A percentile compares a stretch with the other conserved stretches of the same genome.
These are phyloP conservation scores for Neurospora sublineolata DNA, from an alignment of 495 filamentous ascomycete genomes.

Conservation along the genomic window DNA sequence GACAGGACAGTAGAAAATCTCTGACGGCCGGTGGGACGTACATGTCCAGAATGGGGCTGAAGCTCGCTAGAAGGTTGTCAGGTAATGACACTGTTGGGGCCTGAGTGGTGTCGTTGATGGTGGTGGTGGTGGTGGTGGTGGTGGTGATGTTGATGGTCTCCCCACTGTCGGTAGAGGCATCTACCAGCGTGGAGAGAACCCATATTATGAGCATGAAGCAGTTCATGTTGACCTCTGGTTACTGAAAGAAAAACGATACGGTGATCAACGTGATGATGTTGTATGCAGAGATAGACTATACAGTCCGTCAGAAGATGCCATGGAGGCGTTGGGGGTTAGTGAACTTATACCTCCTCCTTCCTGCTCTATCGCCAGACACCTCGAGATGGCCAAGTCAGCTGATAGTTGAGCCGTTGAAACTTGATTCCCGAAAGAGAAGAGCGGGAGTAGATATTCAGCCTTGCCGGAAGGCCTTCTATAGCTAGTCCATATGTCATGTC, in stretches of 20 bases:
- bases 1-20: conserved; percentile 12
- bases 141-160: conserved; percentile 14
- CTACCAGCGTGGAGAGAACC: not conserved
- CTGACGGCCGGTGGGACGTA: conserved; percentile 7
- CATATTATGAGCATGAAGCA: not conserved
- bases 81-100: conserved; percentile 4
- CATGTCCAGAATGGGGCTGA: conserved; percentile 18
- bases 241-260: not conserved
- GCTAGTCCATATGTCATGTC: not conserved
- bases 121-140: conserved; percentile 13
- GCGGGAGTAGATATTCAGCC: not conserved
- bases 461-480: not conserved
- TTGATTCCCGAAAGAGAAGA: not conserved
- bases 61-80: conserved; percentile 14
- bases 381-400: not conserved
- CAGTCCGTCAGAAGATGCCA: not conserved
- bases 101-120: conserved; percentile 7
- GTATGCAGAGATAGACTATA: not conserved
- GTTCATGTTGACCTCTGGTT: not conserved
- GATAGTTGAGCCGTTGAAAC: not conserved
- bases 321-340: not conserved
- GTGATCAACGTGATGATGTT: not conserved
- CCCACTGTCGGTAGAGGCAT: not conserved
- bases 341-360: not conserved
- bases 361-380: not conserved